These are phyloP conservation scores for Wickerhamiella qilinensis DNA, from an alignment of 805 yeast genomes.

Conservation along the genomic window DNA sequence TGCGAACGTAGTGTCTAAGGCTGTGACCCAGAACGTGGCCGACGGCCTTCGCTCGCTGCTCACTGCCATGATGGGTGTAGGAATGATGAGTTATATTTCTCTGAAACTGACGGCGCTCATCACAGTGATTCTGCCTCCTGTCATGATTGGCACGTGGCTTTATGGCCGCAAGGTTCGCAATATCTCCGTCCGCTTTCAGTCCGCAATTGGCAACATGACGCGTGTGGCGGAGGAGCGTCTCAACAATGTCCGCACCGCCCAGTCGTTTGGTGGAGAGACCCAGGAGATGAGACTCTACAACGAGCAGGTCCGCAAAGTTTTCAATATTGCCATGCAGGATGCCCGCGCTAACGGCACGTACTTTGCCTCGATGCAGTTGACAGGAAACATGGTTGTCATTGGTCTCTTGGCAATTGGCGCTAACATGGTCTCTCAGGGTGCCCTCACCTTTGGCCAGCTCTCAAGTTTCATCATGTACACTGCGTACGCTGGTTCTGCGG, in stretches of 20 bases:
- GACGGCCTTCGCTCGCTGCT: constrained; percentile 81
- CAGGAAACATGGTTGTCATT: constrained; percentile 70
- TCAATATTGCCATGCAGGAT: constrained; percentile 60
- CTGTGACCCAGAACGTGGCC: constrained; percentile 75
- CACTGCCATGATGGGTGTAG: constrained; percentile 70
- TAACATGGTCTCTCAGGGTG: constrained; percentile 60
- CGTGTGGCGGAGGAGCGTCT: constrained; percentile 87
- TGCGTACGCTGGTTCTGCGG: constrained; percentile 82
- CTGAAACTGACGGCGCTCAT: constrained; percentile 70
- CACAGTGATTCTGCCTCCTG: constrained; percentile 68
- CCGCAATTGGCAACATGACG: constrained; percentile 69
- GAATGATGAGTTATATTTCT: constrained; percentile 83
- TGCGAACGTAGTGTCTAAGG: constrained; percentile 70
- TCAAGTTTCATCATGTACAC: constrained; percentile 93
- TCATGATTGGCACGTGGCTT: constrained; percentile 59
- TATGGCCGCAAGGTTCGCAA: constrained; percentile 69
- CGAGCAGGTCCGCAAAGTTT: constrained; percentile 44
- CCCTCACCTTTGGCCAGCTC: constrained; percentile 70
- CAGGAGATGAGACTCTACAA: constrained; percentile 64
- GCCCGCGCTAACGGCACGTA: constrained; percentile 64
- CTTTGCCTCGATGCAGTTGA: constrained; percentile 63
- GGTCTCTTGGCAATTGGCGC: constrained; percentile 70
- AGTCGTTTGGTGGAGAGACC: constrained; percentile 75
- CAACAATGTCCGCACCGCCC: constrained; percentile 72
- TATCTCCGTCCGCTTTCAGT: constrained; percentile 63